Evolutionary conservation across 176 grass and related monocot species (phyloP).

Genomic region (Phragmites australis): DNA sequence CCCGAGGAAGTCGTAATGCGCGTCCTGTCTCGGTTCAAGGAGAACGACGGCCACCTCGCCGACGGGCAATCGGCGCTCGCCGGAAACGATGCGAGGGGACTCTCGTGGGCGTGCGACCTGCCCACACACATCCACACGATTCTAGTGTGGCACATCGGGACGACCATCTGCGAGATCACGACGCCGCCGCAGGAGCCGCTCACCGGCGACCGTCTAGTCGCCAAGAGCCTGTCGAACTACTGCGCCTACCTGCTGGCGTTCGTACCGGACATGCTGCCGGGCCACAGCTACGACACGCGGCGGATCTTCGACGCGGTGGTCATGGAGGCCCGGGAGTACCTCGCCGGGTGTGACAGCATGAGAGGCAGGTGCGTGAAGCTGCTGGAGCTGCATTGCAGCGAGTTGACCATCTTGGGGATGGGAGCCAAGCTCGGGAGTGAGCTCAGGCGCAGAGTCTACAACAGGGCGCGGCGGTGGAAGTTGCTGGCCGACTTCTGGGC

Average conservation of each 20-base stretch:
- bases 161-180: not conserved
- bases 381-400: not conserved
- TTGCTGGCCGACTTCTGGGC: constrained; percentile 13
- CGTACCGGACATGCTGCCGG: constrained; percentile 27
- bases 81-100: not conserved
- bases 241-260: constrained; percentile 37
- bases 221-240: constrained; percentile 6
- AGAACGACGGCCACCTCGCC: not conserved
- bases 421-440: constrained; percentile 23
- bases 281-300: constrained; percentile 13
- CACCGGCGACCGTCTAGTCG: not conserved
- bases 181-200: not conserved
- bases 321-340: not conserved
- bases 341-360: not conserved
- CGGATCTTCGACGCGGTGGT: constrained; percentile 21
- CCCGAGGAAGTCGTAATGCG: not conserved
- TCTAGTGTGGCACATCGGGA: constrained; percentile 25
- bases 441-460: not conserved
- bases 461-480: constrained; percentile 19
- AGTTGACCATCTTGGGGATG: not conserved
- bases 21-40: constrained; percentile 19
- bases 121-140: constrained; percentile 19
- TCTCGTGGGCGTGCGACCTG: constrained; percentile 17
- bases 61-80: constrained; percentile 10
- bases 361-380: constrained; percentile 4